Evolutionary conservation across 208 protist species (phyloP).

Genomic region (Acanthamoeba quina): DNA sequence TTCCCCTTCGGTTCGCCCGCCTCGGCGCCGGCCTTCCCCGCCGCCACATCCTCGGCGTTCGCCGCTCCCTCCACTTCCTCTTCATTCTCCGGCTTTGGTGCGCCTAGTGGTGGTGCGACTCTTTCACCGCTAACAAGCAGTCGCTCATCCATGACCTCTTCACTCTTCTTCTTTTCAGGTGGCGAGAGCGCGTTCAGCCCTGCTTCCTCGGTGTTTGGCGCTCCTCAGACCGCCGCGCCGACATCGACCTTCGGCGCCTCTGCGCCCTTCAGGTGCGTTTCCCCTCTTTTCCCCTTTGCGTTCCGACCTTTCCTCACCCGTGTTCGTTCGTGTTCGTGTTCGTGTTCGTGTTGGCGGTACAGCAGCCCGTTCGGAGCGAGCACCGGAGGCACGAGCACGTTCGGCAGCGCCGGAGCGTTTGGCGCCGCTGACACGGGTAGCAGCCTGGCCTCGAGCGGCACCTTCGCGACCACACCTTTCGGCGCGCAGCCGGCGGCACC

Average conservation of each 20-base stretch:
- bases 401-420: not conserved
- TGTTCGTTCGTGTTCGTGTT: not conserved
- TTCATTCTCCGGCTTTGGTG: not conserved
- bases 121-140: not conserved
- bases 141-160: not conserved
- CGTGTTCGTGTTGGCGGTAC: not conserved
- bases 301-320: not conserved
- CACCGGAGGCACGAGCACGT: not conserved
- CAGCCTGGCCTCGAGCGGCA: slow-evolving; percentile 21
- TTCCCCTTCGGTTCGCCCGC: not conserved
- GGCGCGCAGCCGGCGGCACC: not conserved
- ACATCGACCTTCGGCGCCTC: not conserved
- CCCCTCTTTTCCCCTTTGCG: too few relatives aligned
- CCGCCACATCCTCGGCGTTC: not conserved
- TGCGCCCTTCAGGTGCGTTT: not conserved
- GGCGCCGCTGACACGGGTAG: not conserved
- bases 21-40: not conserved
- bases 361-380: not conserved
- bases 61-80: not conserved
- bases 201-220: not conserved
- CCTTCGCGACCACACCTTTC: not conserved
- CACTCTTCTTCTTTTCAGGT: not conserved
- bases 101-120: not conserved
- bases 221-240: not conserved
- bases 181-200: not conserved